Base-by-base conservation (phyloP, 2,329 filamentous ascomycete genomes). In the Alternaria rosae region DNA sequence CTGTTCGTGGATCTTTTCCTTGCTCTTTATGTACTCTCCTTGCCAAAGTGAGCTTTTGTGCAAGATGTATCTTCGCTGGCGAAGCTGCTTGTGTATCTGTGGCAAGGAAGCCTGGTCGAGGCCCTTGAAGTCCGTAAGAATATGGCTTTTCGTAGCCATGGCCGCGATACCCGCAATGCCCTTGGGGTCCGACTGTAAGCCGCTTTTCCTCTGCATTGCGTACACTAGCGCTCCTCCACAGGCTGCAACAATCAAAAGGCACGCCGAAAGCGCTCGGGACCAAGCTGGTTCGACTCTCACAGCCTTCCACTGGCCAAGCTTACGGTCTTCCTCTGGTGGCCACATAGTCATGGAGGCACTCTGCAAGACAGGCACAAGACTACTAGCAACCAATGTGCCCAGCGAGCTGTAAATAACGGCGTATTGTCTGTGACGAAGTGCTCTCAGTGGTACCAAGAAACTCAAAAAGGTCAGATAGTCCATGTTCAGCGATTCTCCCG, bases 81-180 rank as follows among this genome's bases (percentile, higher is more conserved):
- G 88, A n/a, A 93, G 82, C 68, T 85, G 86, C 52, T 87, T 82
- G 74, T 92, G 90, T 43, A 93, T 92, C 54, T 89, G 86, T 51
- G 87, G 82, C 56, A 89, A 87, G 5, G 84, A 87, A 8, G 87
- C 89, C 1, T 87, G 86, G 72, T 93, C 91, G 79, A 91, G 86
- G 59, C 89, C 89, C 65, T 88, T 88, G 72, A 93, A 92, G 72
- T 93, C 91, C 78, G 88, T 88, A 65, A 92, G 80, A 73, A 92
- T 91, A 67, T 92, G 90, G 65, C 86, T 88, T 63, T 87, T 87
- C 3, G 91, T 90, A 10, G 91, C 90, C 90, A 93, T 92, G 58
- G 90, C 88, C 6, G 91, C 91, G 38, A 92, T 83, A 2, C 91
- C 91, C 2, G 90, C 89, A 54, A 93, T 91, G 6, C 91, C 91